Conservation (phyloP, 768 basidiomycete genomes). For the Russula vinacea region DNA sequence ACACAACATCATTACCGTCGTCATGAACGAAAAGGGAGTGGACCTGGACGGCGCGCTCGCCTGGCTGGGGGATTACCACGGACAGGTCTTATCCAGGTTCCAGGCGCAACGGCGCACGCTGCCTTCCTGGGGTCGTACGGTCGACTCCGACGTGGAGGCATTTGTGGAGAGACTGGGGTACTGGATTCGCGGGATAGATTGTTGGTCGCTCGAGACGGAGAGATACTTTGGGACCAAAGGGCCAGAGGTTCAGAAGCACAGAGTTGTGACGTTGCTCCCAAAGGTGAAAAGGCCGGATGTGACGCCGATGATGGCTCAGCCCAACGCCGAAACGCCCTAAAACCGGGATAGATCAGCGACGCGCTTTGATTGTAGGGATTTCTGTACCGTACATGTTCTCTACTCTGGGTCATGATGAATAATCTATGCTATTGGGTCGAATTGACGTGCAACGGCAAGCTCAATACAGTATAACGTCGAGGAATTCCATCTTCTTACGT, state of each 20-base stretch:
- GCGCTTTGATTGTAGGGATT: neutral
- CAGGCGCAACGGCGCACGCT: constrained; percentile 40
- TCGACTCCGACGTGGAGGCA: constrained; percentile 54
- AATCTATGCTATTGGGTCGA: too few species aligned
- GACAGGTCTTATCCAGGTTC: constrained; percentile 50
- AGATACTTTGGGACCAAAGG: constrained; percentile 67
- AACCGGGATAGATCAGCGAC: too few species aligned
- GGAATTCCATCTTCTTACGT: too few species aligned
- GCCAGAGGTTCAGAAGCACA: constrained; percentile 49
- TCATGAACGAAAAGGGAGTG: constrained; percentile 59
- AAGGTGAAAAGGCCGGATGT: constrained; percentile 10
- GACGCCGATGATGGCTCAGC: constrained; percentile 21
- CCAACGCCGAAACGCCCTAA: neutral
- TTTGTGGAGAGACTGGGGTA: constrained; percentile 64
- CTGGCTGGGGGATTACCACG: constrained; percentile 56
- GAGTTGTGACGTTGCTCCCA: constrained; percentile 6
- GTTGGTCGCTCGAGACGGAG: constrained; percentile 69
- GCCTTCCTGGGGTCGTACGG: constrained; percentile 60
- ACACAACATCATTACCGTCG: constrained; percentile 70
- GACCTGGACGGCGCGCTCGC: constrained; percentile 61
- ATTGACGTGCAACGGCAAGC: too few species aligned
- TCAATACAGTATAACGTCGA: too few species aligned
- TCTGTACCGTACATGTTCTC: too few species aligned
- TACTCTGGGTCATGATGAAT: too few species aligned
- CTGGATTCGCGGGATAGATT: constrained; percentile 69